Evolutionary conservation across 176 grass and related monocot genomes (phyloP).

Genomic region (Rhipidocladum racemiflorum): DNA sequence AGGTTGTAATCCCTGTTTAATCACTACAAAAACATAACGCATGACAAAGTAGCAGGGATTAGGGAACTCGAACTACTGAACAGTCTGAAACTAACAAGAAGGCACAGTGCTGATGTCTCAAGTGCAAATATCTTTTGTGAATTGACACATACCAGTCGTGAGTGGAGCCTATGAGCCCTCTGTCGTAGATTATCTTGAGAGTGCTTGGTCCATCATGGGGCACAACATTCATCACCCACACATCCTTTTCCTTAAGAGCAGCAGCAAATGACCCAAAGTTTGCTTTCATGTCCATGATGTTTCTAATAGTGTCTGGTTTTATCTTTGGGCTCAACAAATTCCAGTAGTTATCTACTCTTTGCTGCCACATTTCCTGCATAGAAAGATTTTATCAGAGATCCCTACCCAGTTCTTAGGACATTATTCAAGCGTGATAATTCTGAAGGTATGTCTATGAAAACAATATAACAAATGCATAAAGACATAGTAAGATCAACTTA

Average conservation of each 20-base stretch:
- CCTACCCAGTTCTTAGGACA: constrained; percentile 13
- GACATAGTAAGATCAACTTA: constrained; percentile 42
- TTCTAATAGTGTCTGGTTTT: constrained; percentile 73
- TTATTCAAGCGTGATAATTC: constrained; percentile 4
- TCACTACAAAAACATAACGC: not conserved
- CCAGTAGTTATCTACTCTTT: constrained; percentile 86
- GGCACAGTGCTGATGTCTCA: not conserved
- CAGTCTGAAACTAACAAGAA: not conserved
- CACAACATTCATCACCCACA: constrained; percentile 96
- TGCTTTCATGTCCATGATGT: constrained; percentile 99
- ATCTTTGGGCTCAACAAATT: constrained; percentile 70
- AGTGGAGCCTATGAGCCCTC: constrained; percentile 78
- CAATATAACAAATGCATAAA: not conserved
- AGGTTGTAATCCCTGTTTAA: not conserved
- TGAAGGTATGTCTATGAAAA: not conserved
- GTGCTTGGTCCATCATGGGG: constrained; percentile 84
- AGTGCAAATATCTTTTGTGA: constrained; percentile 5
- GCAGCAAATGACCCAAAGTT: constrained; percentile 93
- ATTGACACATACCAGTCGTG: constrained; percentile 77
- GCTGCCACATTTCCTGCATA: constrained; percentile 86
- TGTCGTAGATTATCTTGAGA: constrained; percentile 93
- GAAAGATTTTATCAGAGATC: constrained; percentile 29
- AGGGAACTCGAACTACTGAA: not conserved
- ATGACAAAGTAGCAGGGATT: not conserved
- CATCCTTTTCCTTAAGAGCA: constrained; percentile 84